phyloP scores from a whole-genome alignment of 2,329 filamentous ascomycete species.

The Calcarisporium arbuscula region DNA sequence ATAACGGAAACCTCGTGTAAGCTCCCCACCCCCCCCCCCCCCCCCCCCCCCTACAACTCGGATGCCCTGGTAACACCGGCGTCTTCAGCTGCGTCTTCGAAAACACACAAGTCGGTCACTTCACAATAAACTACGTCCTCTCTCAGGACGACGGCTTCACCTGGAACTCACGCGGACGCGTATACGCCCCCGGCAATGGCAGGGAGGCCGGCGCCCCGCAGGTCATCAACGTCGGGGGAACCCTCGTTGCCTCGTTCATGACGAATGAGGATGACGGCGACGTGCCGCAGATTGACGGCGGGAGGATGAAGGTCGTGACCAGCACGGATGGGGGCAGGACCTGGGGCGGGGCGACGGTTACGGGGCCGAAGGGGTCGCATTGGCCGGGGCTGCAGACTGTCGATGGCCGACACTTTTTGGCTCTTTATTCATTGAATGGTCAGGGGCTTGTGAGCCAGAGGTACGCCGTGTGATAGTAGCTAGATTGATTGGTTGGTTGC shows the following conservation, averaged over 20 bases:
- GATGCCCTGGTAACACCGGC: not conserved
- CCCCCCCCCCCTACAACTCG: no score
- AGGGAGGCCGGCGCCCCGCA: conserved; percentile 30
- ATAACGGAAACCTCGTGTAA: conserved; percentile 26
- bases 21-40: not conserved
- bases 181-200: conserved; percentile 24
- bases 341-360: conserved; percentile 20
- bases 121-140: conserved; percentile 29
- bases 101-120: conserved; percentile 24
- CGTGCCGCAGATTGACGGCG: conserved; percentile 12
- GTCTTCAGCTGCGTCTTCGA: conserved; percentile 33
- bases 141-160: conserved; percentile 33
- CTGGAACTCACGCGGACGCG: conserved; percentile 29
- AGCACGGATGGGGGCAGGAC: conserved; percentile 18
- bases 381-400: conserved; percentile 23
- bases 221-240: conserved; percentile 34
- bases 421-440: conserved; percentile 18
- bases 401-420: conserved; percentile 17
- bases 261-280: conserved; percentile 42
- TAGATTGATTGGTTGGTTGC: no score
- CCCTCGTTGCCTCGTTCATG: conserved; percentile 36
- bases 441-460: conserved; percentile 1
- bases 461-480: no score
- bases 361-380: conserved; percentile 18
- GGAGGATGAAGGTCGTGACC: conserved; percentile 22